Evolutionary conservation across 2,329 filamentous ascomycete genomes (phyloP).

Genomic region (Fusarium mundagurra): DNA sequence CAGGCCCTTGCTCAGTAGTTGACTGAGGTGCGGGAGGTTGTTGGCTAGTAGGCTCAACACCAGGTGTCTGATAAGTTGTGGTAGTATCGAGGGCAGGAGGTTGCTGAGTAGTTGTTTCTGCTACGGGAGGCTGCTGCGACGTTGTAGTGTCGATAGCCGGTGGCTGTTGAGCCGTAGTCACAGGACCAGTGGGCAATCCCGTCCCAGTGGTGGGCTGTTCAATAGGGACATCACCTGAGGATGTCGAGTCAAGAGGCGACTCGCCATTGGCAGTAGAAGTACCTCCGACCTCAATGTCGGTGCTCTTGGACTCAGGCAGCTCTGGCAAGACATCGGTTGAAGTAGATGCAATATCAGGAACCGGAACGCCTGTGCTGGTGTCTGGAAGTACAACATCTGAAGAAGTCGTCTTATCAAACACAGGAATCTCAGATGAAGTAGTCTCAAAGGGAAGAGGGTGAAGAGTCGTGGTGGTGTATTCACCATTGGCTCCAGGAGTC

Average conservation of each 20-base stretch:
- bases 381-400: neutral
- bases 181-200: neutral
- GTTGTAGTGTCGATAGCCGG: neutral
- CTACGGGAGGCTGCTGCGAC: neutral
- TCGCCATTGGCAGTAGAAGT: neutral
- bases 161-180: neutral
- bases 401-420: neutral
- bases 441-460: neutral
- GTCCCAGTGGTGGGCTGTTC: neutral
- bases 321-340: neutral
- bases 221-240: neutral
- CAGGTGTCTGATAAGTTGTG: neutral
- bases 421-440: neutral
- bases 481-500: neutral
- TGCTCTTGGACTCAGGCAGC: neutral
- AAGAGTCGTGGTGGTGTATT: neutral
- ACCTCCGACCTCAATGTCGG: neutral
- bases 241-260: neutral
- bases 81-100: neutral
- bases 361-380: neutral
- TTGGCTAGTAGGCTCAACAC: neutral
- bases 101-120: neutral
- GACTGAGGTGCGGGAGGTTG: neutral
- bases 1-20: neutral
- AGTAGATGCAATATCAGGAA: neutral